Conservation (phyloP, 2,329 filamentous ascomycete species). For the Colletotrichum endophyticum region DNA sequence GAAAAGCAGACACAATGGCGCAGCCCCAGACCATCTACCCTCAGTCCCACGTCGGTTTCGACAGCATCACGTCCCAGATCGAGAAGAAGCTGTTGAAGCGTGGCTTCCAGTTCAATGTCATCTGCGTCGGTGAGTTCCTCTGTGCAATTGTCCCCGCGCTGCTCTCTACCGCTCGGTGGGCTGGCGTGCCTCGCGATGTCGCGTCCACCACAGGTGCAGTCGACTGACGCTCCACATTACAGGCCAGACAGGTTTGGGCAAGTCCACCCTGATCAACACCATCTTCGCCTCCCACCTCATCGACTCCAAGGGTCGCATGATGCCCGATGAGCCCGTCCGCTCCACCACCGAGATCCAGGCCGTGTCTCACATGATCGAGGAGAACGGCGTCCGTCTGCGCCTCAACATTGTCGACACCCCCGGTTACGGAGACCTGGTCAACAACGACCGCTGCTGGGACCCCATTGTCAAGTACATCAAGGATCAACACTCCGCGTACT, state of each 20-base stretch:
- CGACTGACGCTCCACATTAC: slow-evolving; percentile 21
- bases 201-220: not conserved
- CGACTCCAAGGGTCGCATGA: slow-evolving; percentile 95
- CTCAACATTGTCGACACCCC: slow-evolving; percentile 99
- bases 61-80: slow-evolving; percentile 99
- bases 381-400: slow-evolving; percentile 96
- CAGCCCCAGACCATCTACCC: slow-evolving; percentile 77
- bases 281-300: slow-evolving; percentile 99
- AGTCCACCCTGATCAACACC: slow-evolving; percentile 99
- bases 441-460: slow-evolving; percentile 99
- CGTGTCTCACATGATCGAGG: slow-evolving; percentile 98
- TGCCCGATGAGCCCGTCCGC: slow-evolving; percentile 91
- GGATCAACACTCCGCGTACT: slow-evolving; percentile 98
- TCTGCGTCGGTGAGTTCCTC: slow-evolving; percentile 87
- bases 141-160: not conserved
- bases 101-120: slow-evolving; percentile 99
- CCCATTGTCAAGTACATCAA: slow-evolving; percentile 99
- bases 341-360: slow-evolving; percentile 98
- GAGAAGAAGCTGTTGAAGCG: slow-evolving; percentile 99
- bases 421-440: slow-evolving; percentile 97
- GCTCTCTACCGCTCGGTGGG: not conserved
- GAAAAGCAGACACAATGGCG: slow-evolving; percentile 48
- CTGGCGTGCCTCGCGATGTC: not conserved
- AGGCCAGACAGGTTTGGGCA: slow-evolving; percentile 98
- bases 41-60: slow-evolving; percentile 98